Conservation (phyloP, 169 alveolate species). For the Cyclospora cayetanensis region DNA sequence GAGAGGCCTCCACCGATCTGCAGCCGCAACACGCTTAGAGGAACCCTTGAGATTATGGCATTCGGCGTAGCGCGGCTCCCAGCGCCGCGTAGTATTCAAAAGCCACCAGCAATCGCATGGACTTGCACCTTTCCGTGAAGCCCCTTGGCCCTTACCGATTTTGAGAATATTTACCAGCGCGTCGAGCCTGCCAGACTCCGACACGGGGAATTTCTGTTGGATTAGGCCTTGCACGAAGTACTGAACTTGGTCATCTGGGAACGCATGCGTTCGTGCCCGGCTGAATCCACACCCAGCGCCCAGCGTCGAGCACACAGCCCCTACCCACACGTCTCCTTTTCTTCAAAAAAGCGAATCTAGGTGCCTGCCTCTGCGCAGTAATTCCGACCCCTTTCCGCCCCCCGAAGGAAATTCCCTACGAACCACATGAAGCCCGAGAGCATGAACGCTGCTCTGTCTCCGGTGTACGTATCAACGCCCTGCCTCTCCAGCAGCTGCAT, state of each 20-base stretch:
- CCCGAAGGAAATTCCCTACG: neutral
- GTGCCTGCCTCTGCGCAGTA: too few species aligned
- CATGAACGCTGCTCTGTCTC: constrained; percentile 66
- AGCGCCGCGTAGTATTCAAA: too few species aligned
- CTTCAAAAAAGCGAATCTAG: too few species aligned
- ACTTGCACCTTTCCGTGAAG: neutral
- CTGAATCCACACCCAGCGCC: too few species aligned
- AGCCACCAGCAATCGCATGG: too few species aligned
- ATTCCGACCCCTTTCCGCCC: neutral
- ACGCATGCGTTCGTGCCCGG: constrained; percentile 28
- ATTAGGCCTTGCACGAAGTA: constrained; percentile 26
- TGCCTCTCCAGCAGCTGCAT: constrained; percentile 27
- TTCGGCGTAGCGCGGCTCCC: too few species aligned
- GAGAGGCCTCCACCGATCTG: constrained; percentile 40
- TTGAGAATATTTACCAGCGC: constrained; percentile 51
- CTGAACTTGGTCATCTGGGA: constrained; percentile 14
- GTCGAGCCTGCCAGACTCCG: constrained; percentile 57
- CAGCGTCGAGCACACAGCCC: too few species aligned
- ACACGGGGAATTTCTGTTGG: neutral
- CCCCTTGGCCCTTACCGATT: neutral
- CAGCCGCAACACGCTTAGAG: neutral
- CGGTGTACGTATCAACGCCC: constrained; percentile 51
- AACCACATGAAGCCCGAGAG: constrained; percentile 73
- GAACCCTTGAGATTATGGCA: too few species aligned
- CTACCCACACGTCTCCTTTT: too few species aligned